Evolutionary conservation across 768 basidiomycete species (phyloP).

Genomic region (Strobilomyces confusus): DNA sequence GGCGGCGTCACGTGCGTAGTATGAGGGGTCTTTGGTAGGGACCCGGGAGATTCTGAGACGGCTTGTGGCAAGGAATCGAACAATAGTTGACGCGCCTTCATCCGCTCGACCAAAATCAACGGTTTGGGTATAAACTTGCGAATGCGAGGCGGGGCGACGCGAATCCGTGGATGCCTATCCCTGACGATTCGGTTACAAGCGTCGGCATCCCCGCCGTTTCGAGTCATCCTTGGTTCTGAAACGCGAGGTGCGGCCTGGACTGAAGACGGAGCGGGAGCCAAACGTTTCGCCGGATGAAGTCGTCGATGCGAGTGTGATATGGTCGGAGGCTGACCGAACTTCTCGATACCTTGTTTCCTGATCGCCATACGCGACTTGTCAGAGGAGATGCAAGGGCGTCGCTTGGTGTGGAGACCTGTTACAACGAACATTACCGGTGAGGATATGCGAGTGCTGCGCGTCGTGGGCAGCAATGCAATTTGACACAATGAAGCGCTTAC

Average conservation of each 20-base stretch:
- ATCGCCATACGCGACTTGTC: not conserved
- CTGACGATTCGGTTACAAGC: not conserved
- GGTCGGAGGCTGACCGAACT: not conserved
- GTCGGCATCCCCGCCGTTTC: not conserved
- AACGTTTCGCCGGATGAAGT: not conserved
- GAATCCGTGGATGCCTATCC: not conserved
- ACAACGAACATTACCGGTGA: slow-evolving; percentile 21
- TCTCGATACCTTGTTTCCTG: not conserved
- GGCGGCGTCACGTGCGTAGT: slow-evolving; percentile 8
- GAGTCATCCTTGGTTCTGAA: slow-evolving; percentile 2
- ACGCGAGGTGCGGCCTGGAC: not conserved
- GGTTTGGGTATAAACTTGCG: slow-evolving; percentile 25
- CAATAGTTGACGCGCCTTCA: slow-evolving; percentile 14
- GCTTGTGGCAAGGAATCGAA: not conserved
- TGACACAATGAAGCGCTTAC: slow-evolving; percentile 10
- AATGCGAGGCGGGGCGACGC: not conserved
- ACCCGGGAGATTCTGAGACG: not conserved
- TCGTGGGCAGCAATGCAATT: slow-evolving; percentile 10
- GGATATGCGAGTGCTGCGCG: slow-evolving; percentile 7
- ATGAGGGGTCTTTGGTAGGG: not conserved
- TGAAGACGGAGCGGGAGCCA: not conserved
- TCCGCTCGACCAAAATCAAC: slow-evolving; percentile 23
- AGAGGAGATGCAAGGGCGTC: slow-evolving; percentile 2
- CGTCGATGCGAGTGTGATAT: not conserved
- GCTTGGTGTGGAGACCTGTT: slow-evolving; percentile 22